Percentiles rank a stretch among this genome's conserved stretches.
These are phyloP conservation scores for Syzygium aromaticum DNA, from an alignment of 345 rosid genomes.

Conservation along the genomic window DNA sequence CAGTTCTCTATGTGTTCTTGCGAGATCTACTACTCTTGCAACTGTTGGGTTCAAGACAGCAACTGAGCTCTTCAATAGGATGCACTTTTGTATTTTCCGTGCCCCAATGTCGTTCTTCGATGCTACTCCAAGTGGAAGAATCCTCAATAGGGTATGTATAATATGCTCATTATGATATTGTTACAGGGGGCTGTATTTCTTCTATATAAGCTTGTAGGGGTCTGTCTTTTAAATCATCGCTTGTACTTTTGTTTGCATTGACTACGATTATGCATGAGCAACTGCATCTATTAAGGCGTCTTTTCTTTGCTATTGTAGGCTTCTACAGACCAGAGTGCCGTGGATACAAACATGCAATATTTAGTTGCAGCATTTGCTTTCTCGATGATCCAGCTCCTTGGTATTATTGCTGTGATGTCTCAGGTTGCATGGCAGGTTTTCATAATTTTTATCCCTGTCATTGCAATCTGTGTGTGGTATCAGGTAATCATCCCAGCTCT, in stretches of 20 bases:
- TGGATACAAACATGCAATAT: slow-evolving; percentile 42
- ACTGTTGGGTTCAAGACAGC: slow-evolving; percentile 54
- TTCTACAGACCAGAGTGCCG: slow-evolving; percentile 76
- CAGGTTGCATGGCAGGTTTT: slow-evolving; percentile 85
- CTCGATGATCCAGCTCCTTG: slow-evolving; percentile 51
- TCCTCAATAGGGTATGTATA: slow-evolving; percentile 41
- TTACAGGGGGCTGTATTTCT: not conserved
- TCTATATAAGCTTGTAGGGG: not conserved
- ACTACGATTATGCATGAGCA: not conserved
- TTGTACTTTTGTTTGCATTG: not conserved
- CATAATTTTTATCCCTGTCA: slow-evolving; percentile 57
- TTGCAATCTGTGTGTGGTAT: slow-evolving; percentile 60
- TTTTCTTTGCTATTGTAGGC: slow-evolving; percentile 30
- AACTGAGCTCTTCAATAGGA: slow-evolving; percentile 44
- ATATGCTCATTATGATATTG: not conserved
- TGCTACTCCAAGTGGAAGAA: slow-evolving; percentile 63
- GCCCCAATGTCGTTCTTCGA: slow-evolving; percentile 86
- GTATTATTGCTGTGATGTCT: slow-evolving; percentile 70
- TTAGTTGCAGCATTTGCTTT: slow-evolving; percentile 38
- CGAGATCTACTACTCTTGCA: slow-evolving; percentile 28
- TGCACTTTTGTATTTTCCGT: slow-evolving; percentile 58
- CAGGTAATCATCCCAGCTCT: slow-evolving; percentile 38
- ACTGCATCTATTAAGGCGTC: not conserved
- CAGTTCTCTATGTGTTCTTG: slow-evolving; percentile 49
- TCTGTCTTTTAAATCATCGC: not conserved